A percentile compares a stretch with the other conserved stretches of the same genome.
Evolutionary conservation across 495 filamentous ascomycete species (phyloP).

Genomic region (Zalerion maritima): DNA sequence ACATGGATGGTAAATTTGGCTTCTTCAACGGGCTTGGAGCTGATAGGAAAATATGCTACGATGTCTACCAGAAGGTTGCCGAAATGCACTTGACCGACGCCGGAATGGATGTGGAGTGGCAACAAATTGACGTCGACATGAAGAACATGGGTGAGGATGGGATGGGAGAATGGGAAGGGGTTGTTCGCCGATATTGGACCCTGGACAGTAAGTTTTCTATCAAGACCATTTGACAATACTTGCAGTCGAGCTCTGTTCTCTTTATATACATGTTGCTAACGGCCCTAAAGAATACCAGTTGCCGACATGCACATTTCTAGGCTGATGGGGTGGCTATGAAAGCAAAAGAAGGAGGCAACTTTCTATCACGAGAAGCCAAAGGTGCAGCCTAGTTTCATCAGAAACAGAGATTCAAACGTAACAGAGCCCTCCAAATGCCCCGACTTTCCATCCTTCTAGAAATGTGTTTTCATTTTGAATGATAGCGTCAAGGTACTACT

Average conservation of each 20-base stretch:
- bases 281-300: slow-evolving; percentile 28
- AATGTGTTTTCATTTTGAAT: slow-evolving; percentile 1
- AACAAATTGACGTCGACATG: slow-evolving; percentile 57
- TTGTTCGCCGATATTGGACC: slow-evolving; percentile 77
- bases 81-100: slow-evolving; percentile 88
- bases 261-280: slow-evolving; percentile 1
- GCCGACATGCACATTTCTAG: slow-evolving; percentile 44
- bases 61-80: slow-evolving; percentile 84
- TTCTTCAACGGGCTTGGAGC: slow-evolving; percentile 96
- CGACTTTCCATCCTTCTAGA: slow-evolving; percentile 2
- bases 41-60: slow-evolving; percentile 82
- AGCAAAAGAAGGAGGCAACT: no score
- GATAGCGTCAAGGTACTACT: slow-evolving; percentile 11
- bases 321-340: slow-evolving; percentile 19
- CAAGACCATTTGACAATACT: no score
- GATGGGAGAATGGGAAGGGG: slow-evolving; percentile 66
- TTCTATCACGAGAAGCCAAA: no score
- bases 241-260: no score
- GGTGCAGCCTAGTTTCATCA: no score
- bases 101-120: slow-evolving; percentile 81
- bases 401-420: no score
- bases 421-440: no score
- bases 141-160: slow-evolving; percentile 31
- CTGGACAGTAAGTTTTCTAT: slow-evolving; percentile 41
- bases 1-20: slow-evolving; percentile 59